Conservation (phyloP, 164 flowering plant species). For the Cinnamomum chago region DNA sequence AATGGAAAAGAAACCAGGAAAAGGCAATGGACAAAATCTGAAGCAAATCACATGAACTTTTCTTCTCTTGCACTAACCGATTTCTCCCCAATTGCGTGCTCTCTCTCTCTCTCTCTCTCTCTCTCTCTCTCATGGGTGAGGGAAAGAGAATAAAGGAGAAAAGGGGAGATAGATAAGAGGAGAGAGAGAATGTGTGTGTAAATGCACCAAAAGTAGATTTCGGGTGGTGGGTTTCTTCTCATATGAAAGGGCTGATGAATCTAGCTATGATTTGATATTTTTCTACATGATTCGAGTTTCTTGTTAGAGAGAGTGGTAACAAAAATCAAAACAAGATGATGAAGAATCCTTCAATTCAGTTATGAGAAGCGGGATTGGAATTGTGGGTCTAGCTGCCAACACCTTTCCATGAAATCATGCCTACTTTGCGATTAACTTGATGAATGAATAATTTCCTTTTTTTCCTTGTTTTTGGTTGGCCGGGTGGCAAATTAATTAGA, state of each 20-base stretch:
- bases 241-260: neutral
- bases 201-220: neutral
- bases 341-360: too few species aligned
- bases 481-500: too few species aligned
- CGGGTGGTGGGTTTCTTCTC: neutral
- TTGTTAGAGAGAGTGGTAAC: neutral
- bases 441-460: too few species aligned
- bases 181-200: neutral
- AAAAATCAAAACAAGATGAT: neutral
- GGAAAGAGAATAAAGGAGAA: neutral
- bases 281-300: neutral
- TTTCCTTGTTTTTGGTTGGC: too few species aligned
- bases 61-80: neutral
- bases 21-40: too few species aligned
- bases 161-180: neutral
- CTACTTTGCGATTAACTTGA: too few species aligned
- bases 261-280: neutral
- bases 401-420: too few species aligned
- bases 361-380: too few species aligned
- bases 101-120: neutral
- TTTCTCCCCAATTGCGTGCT: neutral
- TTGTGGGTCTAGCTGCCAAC: too few species aligned
- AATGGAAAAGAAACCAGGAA: neutral
- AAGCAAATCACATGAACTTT: neutral
- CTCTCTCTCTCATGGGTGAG: neutral